Conservation (phyloP, 169 alveolate genomes). For the Blepharisma undulans region DNA sequence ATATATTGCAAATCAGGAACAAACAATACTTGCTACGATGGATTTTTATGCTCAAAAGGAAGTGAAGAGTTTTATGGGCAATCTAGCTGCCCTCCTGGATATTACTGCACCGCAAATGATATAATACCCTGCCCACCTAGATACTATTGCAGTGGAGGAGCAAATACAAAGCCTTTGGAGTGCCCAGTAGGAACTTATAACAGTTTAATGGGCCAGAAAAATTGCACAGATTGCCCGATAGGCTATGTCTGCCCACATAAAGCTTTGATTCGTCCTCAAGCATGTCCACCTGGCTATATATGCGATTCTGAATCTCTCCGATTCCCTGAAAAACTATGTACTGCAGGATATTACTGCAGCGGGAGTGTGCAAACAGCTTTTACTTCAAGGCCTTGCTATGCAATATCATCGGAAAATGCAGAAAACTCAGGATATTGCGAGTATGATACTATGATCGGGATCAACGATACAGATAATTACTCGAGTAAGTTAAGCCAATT, state of each 20-base stretch:
- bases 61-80: background rate
- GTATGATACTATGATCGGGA: background rate
- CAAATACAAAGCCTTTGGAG: background rate
- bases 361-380: constrained; percentile 11
- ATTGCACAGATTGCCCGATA: constrained; percentile 18
- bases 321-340: background rate
- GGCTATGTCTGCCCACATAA: constrained; percentile 27
- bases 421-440: background rate
- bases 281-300: constrained; percentile 25
- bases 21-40: background rate
- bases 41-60: constrained; percentile 9
- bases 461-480: background rate
- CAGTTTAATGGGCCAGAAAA: background rate
- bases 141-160: constrained; percentile 5
- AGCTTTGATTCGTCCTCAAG: background rate
- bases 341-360: constrained; percentile 38
- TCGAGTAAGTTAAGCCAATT: background rate
- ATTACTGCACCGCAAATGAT: background rate
- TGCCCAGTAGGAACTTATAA: constrained; percentile 41
- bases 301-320: background rate
- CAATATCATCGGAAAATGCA: background rate
- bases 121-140: constrained; percentile 10
- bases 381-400: background rate
- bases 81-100: constrained; percentile 25
- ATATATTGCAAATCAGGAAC: background rate